A percentile compares a stretch with the other conserved stretches of the same genome.
These are phyloP conservation scores for Cladophialophora carrionii DNA, from an alignment of 2,329 filamentous ascomycete species.

Conservation along the genomic window DNA sequence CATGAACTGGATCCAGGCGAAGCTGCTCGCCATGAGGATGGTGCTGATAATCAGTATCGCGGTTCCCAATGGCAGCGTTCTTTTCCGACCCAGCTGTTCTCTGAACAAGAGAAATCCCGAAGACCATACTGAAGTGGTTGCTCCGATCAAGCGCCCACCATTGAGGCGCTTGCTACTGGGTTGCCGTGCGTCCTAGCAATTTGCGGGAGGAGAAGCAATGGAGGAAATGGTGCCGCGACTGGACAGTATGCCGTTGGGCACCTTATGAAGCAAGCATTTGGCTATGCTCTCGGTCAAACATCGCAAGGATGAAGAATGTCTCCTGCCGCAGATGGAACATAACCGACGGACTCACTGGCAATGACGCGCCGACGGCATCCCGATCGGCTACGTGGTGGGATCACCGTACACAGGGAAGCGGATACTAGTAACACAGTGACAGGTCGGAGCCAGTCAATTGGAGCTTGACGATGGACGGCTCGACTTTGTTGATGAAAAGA, in stretches of 20 bases:
- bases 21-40: slow-evolving; percentile 44
- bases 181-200: neutral
- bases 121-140: slow-evolving; percentile 24
- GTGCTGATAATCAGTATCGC: slow-evolving; percentile 54
- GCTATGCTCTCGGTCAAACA: slow-evolving; percentile 13
- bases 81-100: slow-evolving; percentile 45
- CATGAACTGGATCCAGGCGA: slow-evolving; percentile 34
- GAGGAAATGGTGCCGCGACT: neutral
- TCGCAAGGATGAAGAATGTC: slow-evolving; percentile 1
- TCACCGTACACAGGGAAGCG: neutral
- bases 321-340: slow-evolving; percentile 9
- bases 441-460: neutral
- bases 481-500: neutral
- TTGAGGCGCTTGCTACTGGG: slow-evolving; percentile 1
- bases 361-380: slow-evolving; percentile 10
- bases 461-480: neutral
- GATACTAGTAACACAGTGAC: neutral
- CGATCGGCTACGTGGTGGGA: neutral
- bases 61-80: slow-evolving; percentile 61
- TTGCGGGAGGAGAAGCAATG: neutral
- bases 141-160: slow-evolving; percentile 13
- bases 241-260: too few species aligned
- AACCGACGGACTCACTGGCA: slow-evolving; percentile 4
- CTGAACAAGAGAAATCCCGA: slow-evolving; percentile 34
- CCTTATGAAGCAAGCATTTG: slow-evolving; percentile 7